Percentiles rank a stretch among this genome's conserved stretches.
Evolutionary conservation across 139 green algal genomes (phyloP).

Genomic region (Closterium sp.): DNA sequence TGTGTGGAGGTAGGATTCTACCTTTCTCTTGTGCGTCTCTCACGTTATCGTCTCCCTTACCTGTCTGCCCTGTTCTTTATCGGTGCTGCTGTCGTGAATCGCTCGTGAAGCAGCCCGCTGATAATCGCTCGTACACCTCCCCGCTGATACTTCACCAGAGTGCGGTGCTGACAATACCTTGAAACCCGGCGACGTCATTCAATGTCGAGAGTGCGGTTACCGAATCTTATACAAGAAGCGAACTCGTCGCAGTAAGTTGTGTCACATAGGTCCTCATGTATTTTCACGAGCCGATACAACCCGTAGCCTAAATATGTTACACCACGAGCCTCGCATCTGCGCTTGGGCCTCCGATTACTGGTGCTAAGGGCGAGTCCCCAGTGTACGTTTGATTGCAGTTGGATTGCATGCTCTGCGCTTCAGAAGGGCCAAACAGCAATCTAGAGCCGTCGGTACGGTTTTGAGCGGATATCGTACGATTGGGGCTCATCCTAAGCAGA

Average conservation of each 20-base stretch:
- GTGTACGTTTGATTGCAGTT: no score
- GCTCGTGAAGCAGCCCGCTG: no score
- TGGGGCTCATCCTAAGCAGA: no score
- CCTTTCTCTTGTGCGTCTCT: background rate
- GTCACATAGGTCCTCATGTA: background rate
- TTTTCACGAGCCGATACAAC: background rate
- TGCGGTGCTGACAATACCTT: constrained; percentile 85
- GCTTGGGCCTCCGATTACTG: no score
- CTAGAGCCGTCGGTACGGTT: no score
- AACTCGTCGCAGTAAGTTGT: constrained; percentile 67
- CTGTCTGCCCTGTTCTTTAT: constrained; percentile 1
- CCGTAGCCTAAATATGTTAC: background rate
- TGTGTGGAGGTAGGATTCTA: constrained; percentile 32
- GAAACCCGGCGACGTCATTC: constrained; percentile 86
- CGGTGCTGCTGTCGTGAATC: background rate
- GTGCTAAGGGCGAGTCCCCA: no score
- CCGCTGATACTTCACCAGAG: constrained; percentile 51
- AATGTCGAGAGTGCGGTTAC: constrained; percentile 93
- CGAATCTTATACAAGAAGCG: constrained; percentile 99
- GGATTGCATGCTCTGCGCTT: no score
- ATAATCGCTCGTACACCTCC: no score
- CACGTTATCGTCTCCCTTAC: background rate
- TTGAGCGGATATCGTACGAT: no score
- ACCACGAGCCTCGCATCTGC: no score
- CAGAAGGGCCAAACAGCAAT: no score